A percentile compares a stretch with the other conserved stretches of the same genome.
These are phyloP conservation scores for Pyricularia sp. DNA, from an alignment of 2,329 filamentous ascomycete species.

Conservation along the genomic window DNA sequence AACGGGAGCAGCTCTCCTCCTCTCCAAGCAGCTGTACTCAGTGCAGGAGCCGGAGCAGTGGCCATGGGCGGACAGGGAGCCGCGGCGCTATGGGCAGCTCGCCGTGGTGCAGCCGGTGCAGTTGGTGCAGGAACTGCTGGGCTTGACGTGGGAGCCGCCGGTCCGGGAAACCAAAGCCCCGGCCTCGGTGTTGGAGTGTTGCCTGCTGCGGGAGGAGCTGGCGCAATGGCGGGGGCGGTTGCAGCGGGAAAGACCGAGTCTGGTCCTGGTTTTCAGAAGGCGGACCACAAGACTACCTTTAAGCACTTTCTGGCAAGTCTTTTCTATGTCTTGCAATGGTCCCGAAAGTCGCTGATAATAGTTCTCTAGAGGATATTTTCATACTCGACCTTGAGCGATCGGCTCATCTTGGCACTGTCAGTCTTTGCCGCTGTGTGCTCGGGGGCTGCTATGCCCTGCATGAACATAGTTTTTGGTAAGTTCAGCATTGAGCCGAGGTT, in stretches of 20 bases:
- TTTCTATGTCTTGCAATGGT: background rate
- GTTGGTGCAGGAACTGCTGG: background rate
- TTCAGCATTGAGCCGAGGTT: conserved; percentile 17
- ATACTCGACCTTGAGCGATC: conserved; percentile 44
- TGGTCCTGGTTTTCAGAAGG: background rate
- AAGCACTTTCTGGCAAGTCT: conserved; percentile 4
- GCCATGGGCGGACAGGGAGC: background rate
- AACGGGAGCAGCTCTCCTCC: background rate
- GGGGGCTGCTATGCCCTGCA: conserved; percentile 46
- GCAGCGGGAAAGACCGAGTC: background rate
- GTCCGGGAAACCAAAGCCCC: background rate
- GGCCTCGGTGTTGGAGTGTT: background rate
- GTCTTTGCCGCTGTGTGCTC: conserved; percentile 39
- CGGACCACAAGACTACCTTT: conserved; percentile 5
- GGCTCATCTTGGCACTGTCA: conserved; percentile 34
- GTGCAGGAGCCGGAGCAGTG: background rate
- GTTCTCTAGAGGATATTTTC: conserved; percentile 31
- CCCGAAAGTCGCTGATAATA: background rate
- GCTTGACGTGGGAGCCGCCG: background rate
- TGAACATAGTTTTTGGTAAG: conserved; percentile 51
- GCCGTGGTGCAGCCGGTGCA: background rate
- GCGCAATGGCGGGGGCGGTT: background rate
- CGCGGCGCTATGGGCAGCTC: background rate
- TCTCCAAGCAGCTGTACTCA: background rate
- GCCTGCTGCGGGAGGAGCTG: background rate